Evolutionary conservation across 140 eudicot species (phyloP), one percentile per base, ranked within the genome.

Genomic region (Stevia rebaudiana): DNA sequence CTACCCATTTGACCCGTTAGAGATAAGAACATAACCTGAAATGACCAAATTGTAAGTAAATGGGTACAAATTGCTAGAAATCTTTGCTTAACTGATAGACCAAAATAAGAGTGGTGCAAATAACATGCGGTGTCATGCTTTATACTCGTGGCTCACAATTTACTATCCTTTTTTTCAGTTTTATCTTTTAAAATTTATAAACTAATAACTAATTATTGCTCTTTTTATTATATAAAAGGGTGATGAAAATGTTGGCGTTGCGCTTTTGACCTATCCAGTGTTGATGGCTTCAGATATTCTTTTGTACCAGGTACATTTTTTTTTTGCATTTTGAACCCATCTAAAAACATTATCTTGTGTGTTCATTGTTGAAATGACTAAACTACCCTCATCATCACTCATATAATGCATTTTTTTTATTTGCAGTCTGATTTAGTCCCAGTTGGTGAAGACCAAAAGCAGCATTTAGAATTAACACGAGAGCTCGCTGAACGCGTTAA

Each of bases 261-360:
- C 73, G 19, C 97, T 94, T 71, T 68, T 94, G 79, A 94, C 99
- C 11, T 94, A 94, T 82, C 99, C 99, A 5, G 97, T 88, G 79
- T 73, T 94, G 80, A 94, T 94, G 99, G 99, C 99, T 71, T 79
- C 99, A 63, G 99, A 94, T 80, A 94, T 94, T 60, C 97, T 94
- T 63, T 75, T 94, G 68, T 94, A 94, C 74, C 99, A 92, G 95
- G 99, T 92, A 61, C 21, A 7, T 41, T 56, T 63, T 36, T 35
- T 60, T 63, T 70, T 22, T n/a, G n/a, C 59, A 24, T 61, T 61
- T 13, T 33, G 42, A 56, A 9, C 33, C 44, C 25, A 8, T 30
- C 4, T 43, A 17, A 49, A 61, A 33, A 22, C 62, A 8, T 13
- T 54, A 49, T 16, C 7, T 60, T 12, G 37, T 11, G 36, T 51